phyloP scores from a whole-genome alignment of 306 rosid genomes.

The Carpinus viminea region DNA sequence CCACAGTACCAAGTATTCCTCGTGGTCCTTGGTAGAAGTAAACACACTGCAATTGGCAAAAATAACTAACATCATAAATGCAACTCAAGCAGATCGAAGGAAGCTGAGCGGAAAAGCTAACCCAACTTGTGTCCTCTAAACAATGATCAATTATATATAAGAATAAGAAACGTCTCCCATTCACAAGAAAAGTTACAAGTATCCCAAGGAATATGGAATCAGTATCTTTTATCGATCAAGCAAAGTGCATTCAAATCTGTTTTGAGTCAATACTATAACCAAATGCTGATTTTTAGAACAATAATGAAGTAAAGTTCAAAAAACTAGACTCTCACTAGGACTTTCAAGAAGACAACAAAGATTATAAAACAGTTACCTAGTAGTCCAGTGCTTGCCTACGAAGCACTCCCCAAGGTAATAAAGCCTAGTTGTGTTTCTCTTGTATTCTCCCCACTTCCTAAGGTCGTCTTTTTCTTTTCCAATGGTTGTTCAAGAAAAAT shows the following conservation, averaged over 20 bases:
- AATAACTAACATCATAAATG: neutral
- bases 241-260: neutral
- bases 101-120: neutral
- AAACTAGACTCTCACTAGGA: neutral
- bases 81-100: neutral
- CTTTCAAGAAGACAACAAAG: neutral
- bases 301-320: too few relatives aligned
- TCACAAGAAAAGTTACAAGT: neutral
- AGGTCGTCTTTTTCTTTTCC: neutral
- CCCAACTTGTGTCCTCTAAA: neutral
- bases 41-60: constrained; percentile 61
- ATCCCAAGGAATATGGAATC: neutral
- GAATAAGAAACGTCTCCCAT: neutral
- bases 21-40: constrained; percentile 59
- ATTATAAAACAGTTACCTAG: neutral
- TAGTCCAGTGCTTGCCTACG: neutral
- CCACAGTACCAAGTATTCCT: constrained; percentile 81
- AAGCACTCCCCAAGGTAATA: neutral
- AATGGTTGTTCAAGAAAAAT: neutral
- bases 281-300: neutral
- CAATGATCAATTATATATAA: neutral
- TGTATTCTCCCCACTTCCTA: neutral
- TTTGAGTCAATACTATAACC: neutral
- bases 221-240: neutral
- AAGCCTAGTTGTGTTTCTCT: too few relatives aligned